A percentile compares a stretch with the other conserved stretches of the same genome.
Conservation (phyloP, 2,329 filamentous ascomycete species). For the Aureobasidium sp. region DNA sequence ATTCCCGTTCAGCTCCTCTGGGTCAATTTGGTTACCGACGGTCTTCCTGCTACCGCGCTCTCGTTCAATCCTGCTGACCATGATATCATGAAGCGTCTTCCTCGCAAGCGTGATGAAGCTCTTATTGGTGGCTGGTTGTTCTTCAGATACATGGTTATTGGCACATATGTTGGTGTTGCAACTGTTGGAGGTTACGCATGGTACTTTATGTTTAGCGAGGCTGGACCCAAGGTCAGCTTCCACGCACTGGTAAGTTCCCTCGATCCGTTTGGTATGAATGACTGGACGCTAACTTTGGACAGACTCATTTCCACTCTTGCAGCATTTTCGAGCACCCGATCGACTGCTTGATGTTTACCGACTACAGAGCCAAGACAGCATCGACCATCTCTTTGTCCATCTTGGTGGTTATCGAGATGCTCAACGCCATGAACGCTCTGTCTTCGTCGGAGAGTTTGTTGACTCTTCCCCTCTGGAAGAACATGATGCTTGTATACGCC, state of each 20-base stretch:
- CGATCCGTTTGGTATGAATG: neutral
- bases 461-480: conserved; percentile 92
- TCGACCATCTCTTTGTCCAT: conserved; percentile 87
- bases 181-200: conserved; percentile 98
- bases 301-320: conserved; percentile 88
- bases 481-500: conserved; percentile 96
- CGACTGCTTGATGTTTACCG: conserved; percentile 83
- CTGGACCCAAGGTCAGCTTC: conserved; percentile 86
- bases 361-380: conserved; percentile 78
- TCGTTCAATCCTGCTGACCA: conserved; percentile 99
- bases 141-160: conserved; percentile 94
- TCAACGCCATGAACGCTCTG: conserved; percentile 97
- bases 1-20: conserved; percentile 96
- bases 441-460: conserved; percentile 91
- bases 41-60: conserved; percentile 87
- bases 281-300: conserved; percentile 14
- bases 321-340: conserved; percentile 76
- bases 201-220: conserved; percentile 97
- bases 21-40: conserved; percentile 98
- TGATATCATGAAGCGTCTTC: conserved; percentile 91
- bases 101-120: conserved; percentile 83
- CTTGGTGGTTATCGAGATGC: conserved; percentile 97
- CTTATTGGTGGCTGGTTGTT: conserved; percentile 95
- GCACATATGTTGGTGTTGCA: conserved; percentile 86
- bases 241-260: conserved; percentile 58